phyloP scores from a whole-genome alignment of 257 asterid genomes.

The Nemophila menziesii region DNA sequence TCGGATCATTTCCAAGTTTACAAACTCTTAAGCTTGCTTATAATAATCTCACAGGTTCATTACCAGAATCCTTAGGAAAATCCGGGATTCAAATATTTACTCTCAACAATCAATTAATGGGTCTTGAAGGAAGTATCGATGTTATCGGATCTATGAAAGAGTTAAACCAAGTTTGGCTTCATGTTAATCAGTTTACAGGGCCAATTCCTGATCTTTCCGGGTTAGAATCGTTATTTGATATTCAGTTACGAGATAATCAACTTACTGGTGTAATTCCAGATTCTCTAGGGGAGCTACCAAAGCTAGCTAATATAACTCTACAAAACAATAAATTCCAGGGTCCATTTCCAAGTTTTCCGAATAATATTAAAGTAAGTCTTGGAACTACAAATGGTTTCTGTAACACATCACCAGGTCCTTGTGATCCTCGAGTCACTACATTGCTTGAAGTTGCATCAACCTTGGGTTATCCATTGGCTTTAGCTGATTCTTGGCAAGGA shows the following conservation, averaged over 20 bases:
- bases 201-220: conserved; percentile 66
- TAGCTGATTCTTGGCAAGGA: conserved; percentile 68
- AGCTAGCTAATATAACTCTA: conserved; percentile 31
- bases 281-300: conserved; percentile 43
- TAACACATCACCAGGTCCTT: conserved; percentile 41
- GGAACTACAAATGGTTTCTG: conserved; percentile 52
- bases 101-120: conserved; percentile 56
- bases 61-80: conserved; percentile 43
- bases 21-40: conserved; percentile 43
- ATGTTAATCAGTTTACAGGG: conserved; percentile 50
- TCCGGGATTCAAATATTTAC: conserved; percentile 43
- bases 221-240: conserved; percentile 28
- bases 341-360: conserved; percentile 44
- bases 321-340: conserved; percentile 65
- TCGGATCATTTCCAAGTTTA: conserved; percentile 45
- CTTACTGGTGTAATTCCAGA: conserved; percentile 63
- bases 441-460: conserved; percentile 42
- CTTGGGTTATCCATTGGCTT: conserved; percentile 39
- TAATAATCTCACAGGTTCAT: conserved; percentile 50
- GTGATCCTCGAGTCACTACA: conserved; percentile 54
- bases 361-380: conserved; percentile 21
- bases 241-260: conserved; percentile 54
- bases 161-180: conserved; percentile 46
- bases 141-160: conserved; percentile 43
- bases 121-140: conserved; percentile 44